Conservation (phyloP, 164 flowering plant genomes). For the Macadamia tetraphylla region DNA sequence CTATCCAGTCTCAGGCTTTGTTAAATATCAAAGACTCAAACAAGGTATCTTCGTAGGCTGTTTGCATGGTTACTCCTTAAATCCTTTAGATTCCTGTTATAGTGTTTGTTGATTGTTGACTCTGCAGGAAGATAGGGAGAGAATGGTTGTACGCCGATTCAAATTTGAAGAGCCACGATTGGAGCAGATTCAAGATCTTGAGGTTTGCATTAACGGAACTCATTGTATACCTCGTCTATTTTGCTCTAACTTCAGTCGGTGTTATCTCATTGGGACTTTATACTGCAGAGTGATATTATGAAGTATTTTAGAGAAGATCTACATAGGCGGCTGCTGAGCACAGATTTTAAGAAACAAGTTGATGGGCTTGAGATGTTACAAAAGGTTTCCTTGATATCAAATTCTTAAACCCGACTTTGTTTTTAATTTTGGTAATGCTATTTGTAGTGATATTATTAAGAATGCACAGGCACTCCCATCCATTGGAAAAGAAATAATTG, state of each 20-base stretch:
- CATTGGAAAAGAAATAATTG: slow-evolving; percentile 61
- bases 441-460: background rate
- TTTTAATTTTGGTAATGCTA: background rate
- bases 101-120: slow-evolving; percentile 5
- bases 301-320: slow-evolving; percentile 90
- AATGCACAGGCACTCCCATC: slow-evolving; percentile 72
- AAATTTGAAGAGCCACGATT: slow-evolving; percentile 92
- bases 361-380: slow-evolving; percentile 95
- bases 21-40: slow-evolving; percentile 82
- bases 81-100: background rate
- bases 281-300: slow-evolving; percentile 72
- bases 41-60: slow-evolving; percentile 47
- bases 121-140: slow-evolving; percentile 91
- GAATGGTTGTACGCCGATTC: slow-evolving; percentile 68
- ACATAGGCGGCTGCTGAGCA: slow-evolving; percentile 69
- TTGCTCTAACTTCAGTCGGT: background rate
- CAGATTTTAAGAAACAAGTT: slow-evolving; percentile 93
- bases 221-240: background rate
- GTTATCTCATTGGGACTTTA: slow-evolving; percentile 1
- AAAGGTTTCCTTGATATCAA: slow-evolving; percentile 45
- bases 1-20: slow-evolving; percentile 81
- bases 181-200: slow-evolving; percentile 96
- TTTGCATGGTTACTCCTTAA: background rate
- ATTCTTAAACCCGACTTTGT: slow-evolving; percentile 1
- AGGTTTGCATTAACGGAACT: slow-evolving; percentile 42